Conservation (phyloP, 2,329 filamentous ascomycete species). For the Helotiales sp. region DNA sequence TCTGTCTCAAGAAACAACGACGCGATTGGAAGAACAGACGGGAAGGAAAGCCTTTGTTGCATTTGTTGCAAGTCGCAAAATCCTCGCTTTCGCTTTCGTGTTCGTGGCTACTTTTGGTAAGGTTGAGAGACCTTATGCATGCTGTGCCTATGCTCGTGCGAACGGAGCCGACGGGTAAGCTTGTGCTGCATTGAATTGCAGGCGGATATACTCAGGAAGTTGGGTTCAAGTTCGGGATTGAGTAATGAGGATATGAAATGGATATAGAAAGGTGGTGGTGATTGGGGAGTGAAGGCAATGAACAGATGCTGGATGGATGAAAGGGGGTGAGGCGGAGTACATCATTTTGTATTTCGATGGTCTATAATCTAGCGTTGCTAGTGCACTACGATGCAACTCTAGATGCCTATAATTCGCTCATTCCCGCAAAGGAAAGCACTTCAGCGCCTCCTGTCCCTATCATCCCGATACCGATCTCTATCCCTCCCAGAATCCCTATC, state of each 20-base stretch:
- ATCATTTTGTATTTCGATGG: too few species aligned
- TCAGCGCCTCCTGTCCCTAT: conserved; percentile 19
- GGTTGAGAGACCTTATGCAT: too few species aligned
- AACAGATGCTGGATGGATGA: background rate
- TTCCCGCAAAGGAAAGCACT: too few species aligned
- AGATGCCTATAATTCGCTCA: too few species aligned
- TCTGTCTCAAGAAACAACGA: background rate
- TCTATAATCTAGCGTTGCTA: conserved; percentile 8
- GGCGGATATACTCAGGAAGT: background rate
- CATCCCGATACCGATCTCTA: conserved; percentile 34
- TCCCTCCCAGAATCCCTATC: conserved; percentile 36
- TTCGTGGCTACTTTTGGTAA: background rate
- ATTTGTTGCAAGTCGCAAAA: conserved; percentile 10
- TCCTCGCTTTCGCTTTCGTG: conserved; percentile 14
- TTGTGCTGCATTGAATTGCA: background rate
- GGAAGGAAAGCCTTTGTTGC: background rate
- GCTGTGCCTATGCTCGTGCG: too few species aligned
- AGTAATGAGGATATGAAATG: too few species aligned
- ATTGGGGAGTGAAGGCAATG: background rate
- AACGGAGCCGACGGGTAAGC: background rate
- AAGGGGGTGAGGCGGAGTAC: too few species aligned
- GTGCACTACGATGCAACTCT: conserved; percentile 29
- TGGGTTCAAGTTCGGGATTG: background rate
- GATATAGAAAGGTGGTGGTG: background rate
- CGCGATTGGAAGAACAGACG: background rate